phyloP scores from a whole-genome alignment of 306 rosid species.

The Gastrolobium villosum region DNA sequence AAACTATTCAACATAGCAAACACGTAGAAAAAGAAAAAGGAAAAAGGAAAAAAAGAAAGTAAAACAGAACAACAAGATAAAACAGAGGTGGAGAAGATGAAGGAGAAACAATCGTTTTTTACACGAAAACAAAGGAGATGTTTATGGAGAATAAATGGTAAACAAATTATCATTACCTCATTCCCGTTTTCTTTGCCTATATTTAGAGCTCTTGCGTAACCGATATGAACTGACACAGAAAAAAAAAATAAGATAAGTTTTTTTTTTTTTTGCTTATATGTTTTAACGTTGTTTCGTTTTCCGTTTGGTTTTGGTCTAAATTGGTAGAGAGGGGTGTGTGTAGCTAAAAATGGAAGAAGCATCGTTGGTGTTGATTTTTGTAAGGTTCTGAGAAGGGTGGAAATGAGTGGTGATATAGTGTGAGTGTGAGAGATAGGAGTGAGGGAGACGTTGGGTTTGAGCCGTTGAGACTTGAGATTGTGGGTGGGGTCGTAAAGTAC shows the following conservation, averaged over 20 bases:
- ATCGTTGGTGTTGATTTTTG: constrained; percentile 25
- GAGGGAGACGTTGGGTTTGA: constrained; percentile 48
- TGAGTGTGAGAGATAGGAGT: neutral
- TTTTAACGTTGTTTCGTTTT: neutral
- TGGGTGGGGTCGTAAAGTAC: constrained; percentile 26
- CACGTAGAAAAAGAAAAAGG: neutral
- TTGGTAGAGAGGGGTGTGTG: constrained; percentile 35
- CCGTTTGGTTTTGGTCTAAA: neutral
- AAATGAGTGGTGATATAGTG: neutral
- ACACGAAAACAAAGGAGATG: constrained; percentile 27
- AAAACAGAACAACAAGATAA: constrained; percentile 15
- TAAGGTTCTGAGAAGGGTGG: constrained; percentile 31
- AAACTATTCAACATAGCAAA: constrained; percentile 12
- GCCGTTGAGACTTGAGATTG: constrained; percentile 58
- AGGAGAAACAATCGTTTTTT: constrained; percentile 32
- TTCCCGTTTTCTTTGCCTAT: constrained; percentile 39
- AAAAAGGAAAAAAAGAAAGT: neutral
- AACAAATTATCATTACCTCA: constrained; percentile 34
- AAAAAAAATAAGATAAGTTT: neutral
- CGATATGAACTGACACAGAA: neutral
- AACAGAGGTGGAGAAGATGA: constrained; percentile 46
- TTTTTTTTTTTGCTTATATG: neutral
- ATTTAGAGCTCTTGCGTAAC: constrained; percentile 39
- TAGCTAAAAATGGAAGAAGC: constrained; percentile 46
- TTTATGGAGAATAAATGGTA: constrained; percentile 39